Evolutionary conservation across 371 early-diverging fungal genomes (phyloP), one percentile per base, ranked within the genome.

Genomic region (Mucor sp.): DNA sequence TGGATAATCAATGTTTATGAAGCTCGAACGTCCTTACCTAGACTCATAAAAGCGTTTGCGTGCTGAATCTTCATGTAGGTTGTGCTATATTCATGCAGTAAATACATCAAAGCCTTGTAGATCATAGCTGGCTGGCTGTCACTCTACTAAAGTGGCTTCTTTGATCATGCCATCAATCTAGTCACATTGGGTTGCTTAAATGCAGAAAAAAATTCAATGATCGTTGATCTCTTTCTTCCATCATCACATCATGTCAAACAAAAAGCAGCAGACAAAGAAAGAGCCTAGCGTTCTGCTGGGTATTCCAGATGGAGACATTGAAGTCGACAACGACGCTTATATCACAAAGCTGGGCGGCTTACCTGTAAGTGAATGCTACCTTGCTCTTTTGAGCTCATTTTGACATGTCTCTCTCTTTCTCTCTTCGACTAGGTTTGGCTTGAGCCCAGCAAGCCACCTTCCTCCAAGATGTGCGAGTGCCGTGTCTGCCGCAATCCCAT

Each of bases 291-390:
- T 89, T 12, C 41, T 90, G 17, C 72, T 93, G n/a, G 91, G 90
- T 0, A 71, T 90, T 70, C 85, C 90, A 0, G 92, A 92, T 71
- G 88, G 87, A 19, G 71, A 76, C 5, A 86, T 91, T 58, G 78
- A 74, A 12, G 79, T 85, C 6, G 88, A 86, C 60, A 72, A 62
- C 8, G 91, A 91, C 64, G 85, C 90, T 35, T 89, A 88, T 70
- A 67, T 78, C 6, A 89, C 89, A 25, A 91, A 90, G 76, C 79
- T 93, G 33, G 93, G 92, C 28, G 93, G 93, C 43, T 64, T 77
- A 56, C 91, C 93, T 30, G 87, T 90, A 77, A 71, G 85, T 65
- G 12, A 43, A 19, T 39, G n/a, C 15, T 39, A 11, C 21, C 0
- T 39, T 39, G 6, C 32, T 14, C 37, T 14, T 23, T 23, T 39